Conservation (phyloP, 73 alveolate species). For the Diophrys sp. region DNA sequence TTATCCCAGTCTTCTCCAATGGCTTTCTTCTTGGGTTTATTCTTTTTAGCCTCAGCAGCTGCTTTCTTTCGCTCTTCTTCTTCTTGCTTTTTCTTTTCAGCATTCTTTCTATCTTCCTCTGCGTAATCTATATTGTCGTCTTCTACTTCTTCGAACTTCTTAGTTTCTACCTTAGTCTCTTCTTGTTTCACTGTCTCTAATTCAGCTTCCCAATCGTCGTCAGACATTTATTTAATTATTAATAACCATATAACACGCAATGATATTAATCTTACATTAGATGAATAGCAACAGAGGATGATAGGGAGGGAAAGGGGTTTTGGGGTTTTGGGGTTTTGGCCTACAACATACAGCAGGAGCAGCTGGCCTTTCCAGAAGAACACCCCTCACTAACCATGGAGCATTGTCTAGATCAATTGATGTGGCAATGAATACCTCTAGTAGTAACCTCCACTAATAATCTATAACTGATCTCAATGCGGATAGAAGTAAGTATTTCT, state of each 20-base stretch:
- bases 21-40: slow-evolving; percentile 12
- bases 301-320: background rate
- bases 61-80: slow-evolving; percentile 27
- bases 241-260: no score
- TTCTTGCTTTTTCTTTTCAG: slow-evolving; percentile 30
- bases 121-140: background rate
- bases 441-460: background rate
- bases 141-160: background rate
- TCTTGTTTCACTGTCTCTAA: background rate
- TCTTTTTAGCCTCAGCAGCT: slow-evolving; percentile 12
- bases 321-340: no score
- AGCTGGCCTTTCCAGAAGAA: background rate
- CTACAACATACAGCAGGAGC: background rate
- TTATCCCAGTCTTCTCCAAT: slow-evolving; percentile 24
- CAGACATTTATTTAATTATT: no score
- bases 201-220: background rate
- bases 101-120: background rate
- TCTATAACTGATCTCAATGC: background rate
- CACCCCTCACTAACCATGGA: background rate
- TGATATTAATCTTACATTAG: background rate
- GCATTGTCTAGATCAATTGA: background rate
- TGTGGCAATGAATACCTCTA: background rate
- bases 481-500: background rate
- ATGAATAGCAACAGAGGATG: background rate
- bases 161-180: background rate